Evolutionary conservation across 495 filamentous ascomycete genomes (phyloP), one percentile per base, ranked within the genome.

Genomic region (Penicillium odoratum): DNA sequence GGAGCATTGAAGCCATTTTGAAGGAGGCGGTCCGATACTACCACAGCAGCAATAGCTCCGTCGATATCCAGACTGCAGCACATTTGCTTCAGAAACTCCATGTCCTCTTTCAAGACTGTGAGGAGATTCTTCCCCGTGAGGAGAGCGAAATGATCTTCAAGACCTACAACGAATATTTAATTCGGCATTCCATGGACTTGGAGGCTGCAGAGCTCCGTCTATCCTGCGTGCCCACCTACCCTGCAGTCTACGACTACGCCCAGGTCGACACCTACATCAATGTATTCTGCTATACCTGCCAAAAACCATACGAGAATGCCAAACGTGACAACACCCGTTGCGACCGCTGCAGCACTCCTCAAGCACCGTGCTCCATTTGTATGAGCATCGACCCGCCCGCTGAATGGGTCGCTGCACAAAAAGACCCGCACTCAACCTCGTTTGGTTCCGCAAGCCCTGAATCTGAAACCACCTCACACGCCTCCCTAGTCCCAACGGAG

Each of bases 121-220:
- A 75, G 36, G 59, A 68, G n/a, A 78, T 81, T 7, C 66, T 81
- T n/a, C 74, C 74, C 0, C 67, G 66, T 43, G 66, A 74, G 49
- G 75, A 80, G 55, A 67, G 70, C 52, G 71, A 79, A 57, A 55
- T 80, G 29, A 81, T 90, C 43, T 78, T 90, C 55, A 76, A 81
- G 30, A 78, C 84, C 38, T 88, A 89, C 64, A 87, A 91, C 64
- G 75, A 79, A 31, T 82, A 84, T 5, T 82, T 92, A 0, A 78
- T 84, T 62, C 75, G 71, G 42, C 82, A 89, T 62, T 80, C 81
- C 44, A 80, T 91, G 66, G 85, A 86, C 63, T 66, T 83, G 38
- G 85, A 90, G 64, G 88, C 89, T 21, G 80, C 87, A 6, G 77
- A 87, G 31, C 78, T 92, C 13, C 86, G 89, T 4, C 85, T 89